Evolutionary conservation across 192 early-diverging fungal genomes (phyloP).

Genomic region (Spizellomyces punctatus): DNA sequence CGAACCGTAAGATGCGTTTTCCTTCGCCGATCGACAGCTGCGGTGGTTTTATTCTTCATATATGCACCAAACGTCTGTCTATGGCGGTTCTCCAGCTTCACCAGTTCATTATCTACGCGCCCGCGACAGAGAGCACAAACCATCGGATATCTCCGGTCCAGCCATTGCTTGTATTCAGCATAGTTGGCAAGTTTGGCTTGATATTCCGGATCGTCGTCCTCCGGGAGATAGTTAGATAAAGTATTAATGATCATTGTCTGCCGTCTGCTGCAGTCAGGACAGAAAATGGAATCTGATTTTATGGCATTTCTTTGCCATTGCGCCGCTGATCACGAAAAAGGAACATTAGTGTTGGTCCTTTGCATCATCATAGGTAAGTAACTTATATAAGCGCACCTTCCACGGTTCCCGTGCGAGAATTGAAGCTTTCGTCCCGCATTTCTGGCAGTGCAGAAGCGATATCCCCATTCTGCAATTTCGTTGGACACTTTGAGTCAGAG

Average conservation of each 20-base stretch:
- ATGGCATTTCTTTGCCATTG: background rate
- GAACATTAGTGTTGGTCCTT: background rate
- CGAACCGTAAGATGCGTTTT: too few relatives aligned
- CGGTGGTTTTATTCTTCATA: background rate
- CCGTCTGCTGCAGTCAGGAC: constrained; percentile 12
- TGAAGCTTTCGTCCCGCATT: background rate
- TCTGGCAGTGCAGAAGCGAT: constrained; percentile 17
- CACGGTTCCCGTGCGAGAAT: too few relatives aligned
- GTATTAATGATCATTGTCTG: constrained; percentile 10
- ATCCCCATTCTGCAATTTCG: constrained; percentile 1
- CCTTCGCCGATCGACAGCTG: background rate
- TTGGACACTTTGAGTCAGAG: background rate
- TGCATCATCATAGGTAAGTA: too few relatives aligned
- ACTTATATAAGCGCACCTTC: too few relatives aligned
- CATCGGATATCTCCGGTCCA: constrained; percentile 11
- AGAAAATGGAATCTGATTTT: constrained; percentile 7
- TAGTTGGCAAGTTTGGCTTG: constrained; percentile 3
- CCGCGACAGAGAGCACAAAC: constrained; percentile 12
- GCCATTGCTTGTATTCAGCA: background rate
- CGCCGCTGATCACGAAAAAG: background rate
- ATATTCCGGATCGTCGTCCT: constrained; percentile 20
- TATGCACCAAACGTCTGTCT: background rate
- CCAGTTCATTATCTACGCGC: constrained; percentile 11
- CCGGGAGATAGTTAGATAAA: constrained; percentile 18
- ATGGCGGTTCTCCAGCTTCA: constrained; percentile 6